Evolutionary conservation across 345 rosid genomes (phyloP).

Genomic region (Salix brachista): DNA sequence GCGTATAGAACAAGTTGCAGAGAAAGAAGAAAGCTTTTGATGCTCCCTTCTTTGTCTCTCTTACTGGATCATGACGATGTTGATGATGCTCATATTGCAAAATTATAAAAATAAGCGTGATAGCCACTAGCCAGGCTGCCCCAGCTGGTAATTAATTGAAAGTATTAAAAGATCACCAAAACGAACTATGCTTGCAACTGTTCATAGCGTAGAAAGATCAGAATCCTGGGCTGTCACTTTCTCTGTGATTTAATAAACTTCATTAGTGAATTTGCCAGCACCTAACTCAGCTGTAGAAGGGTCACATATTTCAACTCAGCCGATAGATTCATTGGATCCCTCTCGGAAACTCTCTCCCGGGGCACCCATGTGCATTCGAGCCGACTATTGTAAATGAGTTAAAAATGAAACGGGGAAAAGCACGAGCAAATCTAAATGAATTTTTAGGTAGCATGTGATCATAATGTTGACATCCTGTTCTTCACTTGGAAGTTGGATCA

Average conservation of each 20-base stretch:
- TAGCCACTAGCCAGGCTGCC: background rate
- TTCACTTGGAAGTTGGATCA: no score
- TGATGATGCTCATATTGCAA: background rate
- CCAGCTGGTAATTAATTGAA: background rate
- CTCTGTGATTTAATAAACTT: background rate
- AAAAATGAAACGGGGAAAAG: no score
- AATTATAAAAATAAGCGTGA: no score
- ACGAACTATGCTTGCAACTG: background rate
- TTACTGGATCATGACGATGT: background rate
- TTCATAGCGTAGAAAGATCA: background rate
- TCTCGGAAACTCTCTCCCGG: background rate
- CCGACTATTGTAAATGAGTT: background rate
- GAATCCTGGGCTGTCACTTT: background rate
- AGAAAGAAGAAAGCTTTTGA: conserved; percentile 83
- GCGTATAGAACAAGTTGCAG: conserved; percentile 85
- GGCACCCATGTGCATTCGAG: background rate
- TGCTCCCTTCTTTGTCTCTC: conserved; percentile 5
- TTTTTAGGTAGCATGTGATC: no score
- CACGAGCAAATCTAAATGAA: no score
- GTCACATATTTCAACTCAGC: no score
- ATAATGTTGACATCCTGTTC: no score
- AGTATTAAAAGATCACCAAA: background rate
- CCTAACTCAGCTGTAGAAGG: background rate
- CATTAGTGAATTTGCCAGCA: background rate
- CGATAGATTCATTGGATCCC: background rate